Percentiles rank a stretch among this genome's conserved stretches.
Evolutionary conservation across 2,329 filamentous ascomycete genomes (phyloP).

Genomic region (Aspergillus alliaceus): DNA sequence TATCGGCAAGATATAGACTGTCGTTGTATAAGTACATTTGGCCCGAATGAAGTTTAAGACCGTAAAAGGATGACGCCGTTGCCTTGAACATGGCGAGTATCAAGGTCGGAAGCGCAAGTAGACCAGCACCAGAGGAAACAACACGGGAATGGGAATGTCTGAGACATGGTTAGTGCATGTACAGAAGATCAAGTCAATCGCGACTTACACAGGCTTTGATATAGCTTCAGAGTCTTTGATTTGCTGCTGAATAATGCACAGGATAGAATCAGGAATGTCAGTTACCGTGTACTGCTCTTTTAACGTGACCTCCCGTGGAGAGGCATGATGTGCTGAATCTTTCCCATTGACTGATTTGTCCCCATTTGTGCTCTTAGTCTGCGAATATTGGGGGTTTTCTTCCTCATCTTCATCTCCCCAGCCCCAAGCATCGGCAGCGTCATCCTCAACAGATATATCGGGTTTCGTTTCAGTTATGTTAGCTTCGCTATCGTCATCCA

Average conservation of each 20-base stretch:
- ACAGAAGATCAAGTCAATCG: not conserved
- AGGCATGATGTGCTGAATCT: constrained; percentile 12
- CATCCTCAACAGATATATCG: constrained; percentile 20
- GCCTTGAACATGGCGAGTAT: constrained; percentile 53
- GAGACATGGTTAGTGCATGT: constrained; percentile 20
- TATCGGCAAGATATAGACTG: constrained; percentile 57
- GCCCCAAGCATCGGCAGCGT: constrained; percentile 70
- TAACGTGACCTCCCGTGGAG: constrained; percentile 67
- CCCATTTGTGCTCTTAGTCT: constrained; percentile 17
- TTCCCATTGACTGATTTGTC: constrained; percentile 24
- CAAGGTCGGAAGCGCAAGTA: constrained; percentile 48
- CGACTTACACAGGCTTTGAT: constrained; percentile 36
- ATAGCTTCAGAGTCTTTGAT: constrained; percentile 43
- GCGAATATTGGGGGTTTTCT: constrained; percentile 28
- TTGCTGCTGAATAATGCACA: constrained; percentile 43
- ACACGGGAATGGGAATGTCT: constrained; percentile 38
- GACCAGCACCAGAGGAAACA: constrained; percentile 42
- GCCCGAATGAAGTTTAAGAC: constrained; percentile 47
- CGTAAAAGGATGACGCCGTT: constrained; percentile 48
- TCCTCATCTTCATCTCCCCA: constrained; percentile 70
- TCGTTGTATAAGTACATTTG: constrained; percentile 69
- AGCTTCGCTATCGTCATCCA: constrained; percentile 43
- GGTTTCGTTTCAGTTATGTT: constrained; percentile 19
- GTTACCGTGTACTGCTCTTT: constrained; percentile 88
- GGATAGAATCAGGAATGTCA: constrained; percentile 75